Evolutionary conservation across 2,329 filamentous ascomycete species (phyloP), one percentile per base, ranked within the genome.

Genomic region (Trichoderma oligosporum): DNA sequence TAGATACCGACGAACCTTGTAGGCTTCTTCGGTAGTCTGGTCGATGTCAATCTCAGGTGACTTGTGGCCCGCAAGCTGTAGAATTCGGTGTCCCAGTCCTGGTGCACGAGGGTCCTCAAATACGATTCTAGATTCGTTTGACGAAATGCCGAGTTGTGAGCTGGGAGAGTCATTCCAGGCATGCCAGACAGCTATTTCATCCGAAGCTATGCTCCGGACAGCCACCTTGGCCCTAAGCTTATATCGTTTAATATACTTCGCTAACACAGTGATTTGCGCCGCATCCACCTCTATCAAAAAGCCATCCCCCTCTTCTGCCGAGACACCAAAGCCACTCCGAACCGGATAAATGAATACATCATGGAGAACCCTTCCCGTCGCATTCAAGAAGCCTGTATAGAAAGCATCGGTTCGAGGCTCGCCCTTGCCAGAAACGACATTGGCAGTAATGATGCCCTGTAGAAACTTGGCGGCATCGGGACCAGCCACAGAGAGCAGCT

Each of bases 301-400:
- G 12, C 67, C 70, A 14, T 70, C 66, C 18, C 65, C 66, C 20
- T 66, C 67, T n/a, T 65, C 64, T 4, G 52, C 61, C 25, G 65
- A 59, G 14, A 63, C 54, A 11, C 64, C 66, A 5, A 63, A 63
- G 45, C 59, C 66, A 53, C 62, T 64, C 44, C 73, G 67, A 61
- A 82, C 74, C 0, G 85, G 87, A 76, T 96, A 97, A 46, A 99
- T 79, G 71, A 97, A 96, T 52, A 91, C 88, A 74, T 99, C 94
- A 75, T 93, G 83, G 41, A 97, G 76, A 8, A 99, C 82, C 57
- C 92, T 83, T 39, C 94, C 94, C 60, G 84, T 83, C 7, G 93
- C 90, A 63, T 88, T 96, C 39, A 99, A 78, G 67, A 99, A 96
- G 0, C 86, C 90, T 6, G 87, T 81, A 73, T 96, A 97, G 70